These are phyloP conservation scores for Medicago lupulina DNA, from an alignment of 306 rosid genomes.

Conservation along the genomic window DNA sequence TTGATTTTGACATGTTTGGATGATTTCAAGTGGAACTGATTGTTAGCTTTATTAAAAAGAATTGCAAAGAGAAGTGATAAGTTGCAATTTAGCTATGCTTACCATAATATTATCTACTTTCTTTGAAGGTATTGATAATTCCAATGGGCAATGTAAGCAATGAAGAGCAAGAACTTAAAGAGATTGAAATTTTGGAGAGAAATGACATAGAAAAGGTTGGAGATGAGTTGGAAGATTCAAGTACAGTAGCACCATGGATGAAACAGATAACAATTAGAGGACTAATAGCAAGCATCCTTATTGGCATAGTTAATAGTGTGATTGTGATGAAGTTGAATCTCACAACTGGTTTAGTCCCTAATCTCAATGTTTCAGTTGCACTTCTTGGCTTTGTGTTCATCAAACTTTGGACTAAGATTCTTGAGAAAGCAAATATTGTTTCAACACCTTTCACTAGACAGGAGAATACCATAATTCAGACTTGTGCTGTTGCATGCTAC, in stretches of 20 bases:
- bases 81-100: no score
- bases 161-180: conserved; percentile 51
- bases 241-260: conserved; percentile 65
- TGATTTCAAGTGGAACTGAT: no score
- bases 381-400: conserved; percentile 86
- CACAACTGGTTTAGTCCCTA: conserved; percentile 88
- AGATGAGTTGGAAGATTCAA: conserved; percentile 52
- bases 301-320: conserved; percentile 75
- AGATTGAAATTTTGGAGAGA: conserved; percentile 51
- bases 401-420: conserved; percentile 70
- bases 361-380: conserved; percentile 93
- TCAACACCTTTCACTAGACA: conserved; percentile 83
- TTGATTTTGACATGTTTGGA: no score
- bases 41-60: no score
- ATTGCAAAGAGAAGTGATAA: no score
- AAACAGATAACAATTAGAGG: conserved; percentile 76
- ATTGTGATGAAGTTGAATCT: conserved; percentile 86
- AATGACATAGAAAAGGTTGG: conserved; percentile 50
- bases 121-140: conserved; percentile 17
- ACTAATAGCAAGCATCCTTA: conserved; percentile 60
- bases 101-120: neutral
- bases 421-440: conserved; percentile 72
- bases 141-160: conserved; percentile 48
- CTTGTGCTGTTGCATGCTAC: conserved; percentile 93
- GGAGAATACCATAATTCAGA: conserved; percentile 88